Conservation (phyloP, 2,329 filamentous ascomycete species). For the Fusarium tuaranense region DNA sequence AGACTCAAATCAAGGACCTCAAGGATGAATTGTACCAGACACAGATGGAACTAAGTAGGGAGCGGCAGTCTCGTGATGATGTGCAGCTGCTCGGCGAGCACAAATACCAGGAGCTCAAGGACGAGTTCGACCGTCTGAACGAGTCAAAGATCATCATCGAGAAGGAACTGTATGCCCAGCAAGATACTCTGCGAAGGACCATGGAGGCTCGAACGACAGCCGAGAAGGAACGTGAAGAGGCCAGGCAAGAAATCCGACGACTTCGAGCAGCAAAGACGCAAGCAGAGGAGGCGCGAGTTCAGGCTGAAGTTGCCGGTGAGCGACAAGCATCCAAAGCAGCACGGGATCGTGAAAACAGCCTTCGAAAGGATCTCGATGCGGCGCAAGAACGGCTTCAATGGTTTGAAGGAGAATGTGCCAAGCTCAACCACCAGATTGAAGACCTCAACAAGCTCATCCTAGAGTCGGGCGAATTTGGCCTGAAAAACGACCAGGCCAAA, state of each 20-base stretch:
- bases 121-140: slow-evolving; percentile 88
- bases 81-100: slow-evolving; percentile 92
- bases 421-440: slow-evolving; percentile 83
- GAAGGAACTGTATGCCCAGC: slow-evolving; percentile 96
- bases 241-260: slow-evolving; percentile 85
- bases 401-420: slow-evolving; percentile 82
- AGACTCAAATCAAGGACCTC: slow-evolving; percentile 87
- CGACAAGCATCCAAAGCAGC: slow-evolving; percentile 82
- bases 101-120: slow-evolving; percentile 83
- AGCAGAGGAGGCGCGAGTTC: slow-evolving; percentile 85
- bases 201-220: slow-evolving; percentile 83
- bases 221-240: slow-evolving; percentile 90
- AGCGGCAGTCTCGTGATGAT: slow-evolving; percentile 93
- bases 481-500: slow-evolving; percentile 93
- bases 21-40: slow-evolving; percentile 87
- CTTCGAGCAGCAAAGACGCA: slow-evolving; percentile 86
- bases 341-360: slow-evolving; percentile 80
- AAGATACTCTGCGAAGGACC: slow-evolving; percentile 88
- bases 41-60: slow-evolving; percentile 89
- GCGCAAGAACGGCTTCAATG: slow-evolving; percentile 82
- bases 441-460: slow-evolving; percentile 88
- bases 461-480: slow-evolving; percentile 88
- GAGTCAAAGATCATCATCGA: slow-evolving; percentile 97
- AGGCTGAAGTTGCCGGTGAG: slow-evolving; percentile 85
- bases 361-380: slow-evolving; percentile 83